Percentiles rank a stretch among this genome's conserved stretches.
These are phyloP conservation scores for Coemansia sp. DNA, from an alignment of 192 early-diverging fungal species.

Conservation along the genomic window DNA sequence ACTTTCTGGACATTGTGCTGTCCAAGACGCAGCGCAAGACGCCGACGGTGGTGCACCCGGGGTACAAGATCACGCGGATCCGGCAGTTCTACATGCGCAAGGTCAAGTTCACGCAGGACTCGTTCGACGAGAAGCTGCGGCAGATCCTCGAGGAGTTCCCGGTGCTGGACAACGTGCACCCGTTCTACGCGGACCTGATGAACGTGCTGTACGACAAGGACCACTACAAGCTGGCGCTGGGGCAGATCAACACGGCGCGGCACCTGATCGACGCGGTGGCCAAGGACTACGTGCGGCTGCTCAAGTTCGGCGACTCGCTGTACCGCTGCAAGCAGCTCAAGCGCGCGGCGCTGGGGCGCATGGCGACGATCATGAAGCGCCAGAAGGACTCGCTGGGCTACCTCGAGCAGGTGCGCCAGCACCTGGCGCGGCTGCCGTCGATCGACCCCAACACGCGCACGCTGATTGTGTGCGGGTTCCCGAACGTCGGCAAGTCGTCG, in stretches of 20 bases:
- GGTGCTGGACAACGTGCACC: conserved; percentile 98
- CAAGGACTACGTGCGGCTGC: conserved; percentile 93
- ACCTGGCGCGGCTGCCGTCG: conserved; percentile 94
- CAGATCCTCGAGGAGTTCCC: conserved; percentile 94
- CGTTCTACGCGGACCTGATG: conserved; percentile 99
- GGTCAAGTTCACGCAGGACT: conserved; percentile 97
- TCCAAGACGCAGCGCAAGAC: conserved; percentile 99
- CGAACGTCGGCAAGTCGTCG: conserved; percentile 99
- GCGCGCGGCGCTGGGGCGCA: conserved; percentile 96
- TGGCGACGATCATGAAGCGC: conserved; percentile 99
- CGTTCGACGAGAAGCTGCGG: conserved; percentile 94
- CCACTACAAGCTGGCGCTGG: conserved; percentile 99
- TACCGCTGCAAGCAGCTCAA: conserved; percentile 99
- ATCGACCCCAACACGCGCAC: conserved; percentile 99
- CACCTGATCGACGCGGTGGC: conserved; percentile 96
- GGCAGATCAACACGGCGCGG: conserved; percentile 96
- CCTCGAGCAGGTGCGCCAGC: conserved; percentile 98
- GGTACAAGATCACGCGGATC: conserved; percentile 96
- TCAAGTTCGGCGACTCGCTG: conserved; percentile 99
- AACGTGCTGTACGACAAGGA: conserved; percentile 99
- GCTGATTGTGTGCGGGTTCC: conserved; percentile 97
- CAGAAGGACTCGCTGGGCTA: conserved; percentile 97
- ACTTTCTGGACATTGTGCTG: conserved; percentile 97
- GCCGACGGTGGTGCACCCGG: conserved; percentile 91
- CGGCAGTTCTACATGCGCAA: conserved; percentile 99